A percentile compares a stretch with the other conserved stretches of the same genome.
Conservation (phyloP, 768 basidiomycete species). For the Xanthoconium purpureum region DNA sequence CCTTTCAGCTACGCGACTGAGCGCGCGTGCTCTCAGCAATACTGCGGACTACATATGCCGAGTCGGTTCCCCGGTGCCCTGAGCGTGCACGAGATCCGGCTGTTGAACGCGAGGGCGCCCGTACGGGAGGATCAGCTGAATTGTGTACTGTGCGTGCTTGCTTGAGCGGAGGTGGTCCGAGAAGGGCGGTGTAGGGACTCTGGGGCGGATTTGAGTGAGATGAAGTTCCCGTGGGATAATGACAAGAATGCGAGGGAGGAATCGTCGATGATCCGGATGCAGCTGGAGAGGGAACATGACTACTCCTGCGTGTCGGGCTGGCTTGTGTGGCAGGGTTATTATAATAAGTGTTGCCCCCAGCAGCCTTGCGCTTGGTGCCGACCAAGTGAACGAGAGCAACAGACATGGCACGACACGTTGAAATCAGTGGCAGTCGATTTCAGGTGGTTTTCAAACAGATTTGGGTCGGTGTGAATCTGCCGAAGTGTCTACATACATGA, state of each 20-base stretch:
- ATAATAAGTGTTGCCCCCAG: conserved; percentile 43
- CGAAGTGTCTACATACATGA: too few relatives aligned
- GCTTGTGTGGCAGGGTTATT: conserved; percentile 51
- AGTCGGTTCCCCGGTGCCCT: conserved; percentile 15
- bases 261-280: conserved; percentile 24
- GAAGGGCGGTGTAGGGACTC: conserved; percentile 70
- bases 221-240: conserved; percentile 38
- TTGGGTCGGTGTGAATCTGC: too few relatives aligned
- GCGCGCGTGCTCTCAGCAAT: conserved; percentile 48
- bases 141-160: conserved; percentile 80
- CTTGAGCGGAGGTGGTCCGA: conserved; percentile 73
- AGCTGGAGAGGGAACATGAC: conserved; percentile 43
- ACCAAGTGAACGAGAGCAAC: conserved; percentile 50
- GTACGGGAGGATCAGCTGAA: conserved; percentile 62
- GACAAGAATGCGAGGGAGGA: conserved; percentile 40
- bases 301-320: conserved; percentile 35
- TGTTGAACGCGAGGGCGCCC: conserved; percentile 40
- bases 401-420: conserved; percentile 40
- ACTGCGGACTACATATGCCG: conserved; percentile 33
- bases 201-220: conserved; percentile 44
- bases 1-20: conserved; percentile 41
- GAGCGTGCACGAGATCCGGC: conserved; percentile 32
- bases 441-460: too few relatives aligned
- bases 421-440: too few relatives aligned
- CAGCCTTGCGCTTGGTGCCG: conserved; percentile 57